phyloP scores from a whole-genome alignment of 2,329 filamentous ascomycete genomes.

The Aaosphaeria pasadenensis region DNA sequence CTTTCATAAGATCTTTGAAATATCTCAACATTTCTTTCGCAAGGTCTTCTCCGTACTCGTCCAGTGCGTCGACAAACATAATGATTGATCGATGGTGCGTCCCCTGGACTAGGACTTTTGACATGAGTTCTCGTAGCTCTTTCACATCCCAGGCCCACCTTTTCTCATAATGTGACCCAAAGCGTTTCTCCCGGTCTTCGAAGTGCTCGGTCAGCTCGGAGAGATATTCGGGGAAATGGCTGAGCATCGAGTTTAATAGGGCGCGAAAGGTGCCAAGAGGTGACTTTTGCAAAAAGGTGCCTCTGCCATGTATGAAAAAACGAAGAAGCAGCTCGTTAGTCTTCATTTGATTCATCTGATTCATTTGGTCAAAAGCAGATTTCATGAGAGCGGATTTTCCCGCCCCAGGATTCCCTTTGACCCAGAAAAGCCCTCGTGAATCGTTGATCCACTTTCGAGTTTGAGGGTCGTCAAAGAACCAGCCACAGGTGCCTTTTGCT shows the following conservation, averaged over 20 bases:
- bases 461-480: constrained; percentile 3
- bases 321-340: constrained; percentile 2
- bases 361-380: constrained; percentile 1
- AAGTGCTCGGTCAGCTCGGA: constrained; percentile 6
- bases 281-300: constrained; percentile 4
- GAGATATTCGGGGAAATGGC: constrained; percentile 8
- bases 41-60: constrained; percentile 3
- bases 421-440: constrained; percentile 4
- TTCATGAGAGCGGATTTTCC: constrained; percentile 7
- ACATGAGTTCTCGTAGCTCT: constrained; percentile 11
- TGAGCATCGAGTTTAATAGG: constrained; percentile 4
- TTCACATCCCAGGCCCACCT: constrained; percentile 11
- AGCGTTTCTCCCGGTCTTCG: constrained; percentile 9
- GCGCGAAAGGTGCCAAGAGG: constrained; percentile 5
- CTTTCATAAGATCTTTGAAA: constrained; percentile 5
- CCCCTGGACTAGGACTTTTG: constrained; percentile 4
- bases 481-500: constrained; percentile 4
- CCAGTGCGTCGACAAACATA: constrained; percentile 6
- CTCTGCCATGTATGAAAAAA: constrained; percentile 6
- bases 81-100: constrained; percentile 1
- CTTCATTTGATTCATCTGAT: background rate
- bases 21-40: constrained; percentile 4
- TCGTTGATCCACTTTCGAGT: constrained; percentile 2
- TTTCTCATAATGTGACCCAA: constrained; percentile 2
- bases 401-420: constrained; percentile 3